These are phyloP conservation scores for Cutaneotrichosporon spelunceum DNA, from an alignment of 1,284 basidiomycete genomes.

Conservation along the genomic window DNA sequence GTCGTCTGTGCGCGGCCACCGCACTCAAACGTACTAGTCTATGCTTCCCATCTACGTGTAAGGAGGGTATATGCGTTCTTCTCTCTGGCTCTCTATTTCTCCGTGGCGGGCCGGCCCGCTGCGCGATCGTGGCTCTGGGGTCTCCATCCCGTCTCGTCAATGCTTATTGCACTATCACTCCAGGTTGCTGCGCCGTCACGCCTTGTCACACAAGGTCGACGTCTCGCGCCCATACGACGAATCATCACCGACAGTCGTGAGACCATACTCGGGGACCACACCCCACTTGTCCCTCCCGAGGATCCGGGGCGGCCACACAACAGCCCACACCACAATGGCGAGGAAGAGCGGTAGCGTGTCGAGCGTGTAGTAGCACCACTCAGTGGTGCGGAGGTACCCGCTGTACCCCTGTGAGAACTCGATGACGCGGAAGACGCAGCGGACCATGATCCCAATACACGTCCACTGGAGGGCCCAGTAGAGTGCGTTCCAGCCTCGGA, in stretches of 20 bases:
- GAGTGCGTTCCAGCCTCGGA: conserved; percentile 59
- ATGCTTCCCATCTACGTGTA: not conserved
- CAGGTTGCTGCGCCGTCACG: no score
- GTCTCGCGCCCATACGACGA: not conserved
- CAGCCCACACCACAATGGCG: conserved; percentile 53
- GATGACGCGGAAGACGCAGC: conserved; percentile 63
- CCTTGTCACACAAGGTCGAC: no score
- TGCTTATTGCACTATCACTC: no score
- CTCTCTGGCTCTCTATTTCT: not conserved
- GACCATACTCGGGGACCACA: not conserved
- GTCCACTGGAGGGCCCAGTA: conserved; percentile 58
- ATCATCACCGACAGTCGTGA: not conserved
- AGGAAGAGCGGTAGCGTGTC: conserved; percentile 60
- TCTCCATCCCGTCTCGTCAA: no score
- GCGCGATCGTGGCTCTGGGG: no score
- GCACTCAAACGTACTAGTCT: not conserved
- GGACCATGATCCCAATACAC: conserved; percentile 63
- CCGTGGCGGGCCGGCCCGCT: no score
- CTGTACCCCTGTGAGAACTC: conserved; percentile 64
- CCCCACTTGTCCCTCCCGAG: not conserved
- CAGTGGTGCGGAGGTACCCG: conserved; percentile 61
- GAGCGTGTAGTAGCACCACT: conserved; percentile 63
- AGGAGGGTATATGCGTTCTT: not conserved
- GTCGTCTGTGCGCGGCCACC: no score
- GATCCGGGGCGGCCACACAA: conserved; percentile 33